Conservation (phyloP, 768 basidiomycete species). For the Termitomyces sp. region DNA sequence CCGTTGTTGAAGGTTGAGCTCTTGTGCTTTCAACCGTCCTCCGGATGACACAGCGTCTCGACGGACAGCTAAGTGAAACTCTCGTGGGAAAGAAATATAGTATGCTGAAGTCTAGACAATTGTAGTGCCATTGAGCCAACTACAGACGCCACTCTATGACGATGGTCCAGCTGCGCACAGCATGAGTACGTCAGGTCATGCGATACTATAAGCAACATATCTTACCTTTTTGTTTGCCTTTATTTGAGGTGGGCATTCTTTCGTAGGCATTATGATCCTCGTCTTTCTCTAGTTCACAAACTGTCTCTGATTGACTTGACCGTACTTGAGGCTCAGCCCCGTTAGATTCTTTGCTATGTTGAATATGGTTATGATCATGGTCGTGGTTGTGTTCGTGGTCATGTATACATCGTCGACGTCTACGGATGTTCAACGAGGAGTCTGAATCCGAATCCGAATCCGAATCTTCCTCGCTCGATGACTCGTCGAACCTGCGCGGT, state of each 20-base stretch:
- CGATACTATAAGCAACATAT: slow-evolving; percentile 6
- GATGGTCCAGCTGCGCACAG: neutral
- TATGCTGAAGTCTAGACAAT: neutral
- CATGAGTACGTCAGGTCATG: neutral
- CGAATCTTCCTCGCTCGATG: slow-evolving; percentile 58
- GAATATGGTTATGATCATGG: neutral
- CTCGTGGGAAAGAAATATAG: neutral
- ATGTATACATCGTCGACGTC: slow-evolving; percentile 5
- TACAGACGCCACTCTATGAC: neutral
- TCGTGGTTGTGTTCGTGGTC: slow-evolving; percentile 5
- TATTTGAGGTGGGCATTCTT: slow-evolving; percentile 25
- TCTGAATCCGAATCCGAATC: slow-evolving; percentile 40
- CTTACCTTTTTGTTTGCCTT: slow-evolving; percentile 30
- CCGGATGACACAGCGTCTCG: neutral
- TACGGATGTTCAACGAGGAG: slow-evolving; percentile 17
- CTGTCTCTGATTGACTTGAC: slow-evolving; percentile 13
- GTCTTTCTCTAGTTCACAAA: slow-evolving; percentile 20
- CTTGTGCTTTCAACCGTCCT: neutral
- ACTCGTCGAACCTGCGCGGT: slow-evolving; percentile 75
- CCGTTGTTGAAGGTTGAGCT: neutral
- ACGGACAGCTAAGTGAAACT: neutral
- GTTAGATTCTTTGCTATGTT: neutral
- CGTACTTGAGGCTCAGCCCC: slow-evolving; percentile 8
- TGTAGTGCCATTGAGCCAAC: neutral
- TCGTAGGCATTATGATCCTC: slow-evolving; percentile 48